These are phyloP conservation scores for Cladosporium sp. DNA, from an alignment of 2,329 filamentous ascomycete species.

Conservation along the genomic window DNA sequence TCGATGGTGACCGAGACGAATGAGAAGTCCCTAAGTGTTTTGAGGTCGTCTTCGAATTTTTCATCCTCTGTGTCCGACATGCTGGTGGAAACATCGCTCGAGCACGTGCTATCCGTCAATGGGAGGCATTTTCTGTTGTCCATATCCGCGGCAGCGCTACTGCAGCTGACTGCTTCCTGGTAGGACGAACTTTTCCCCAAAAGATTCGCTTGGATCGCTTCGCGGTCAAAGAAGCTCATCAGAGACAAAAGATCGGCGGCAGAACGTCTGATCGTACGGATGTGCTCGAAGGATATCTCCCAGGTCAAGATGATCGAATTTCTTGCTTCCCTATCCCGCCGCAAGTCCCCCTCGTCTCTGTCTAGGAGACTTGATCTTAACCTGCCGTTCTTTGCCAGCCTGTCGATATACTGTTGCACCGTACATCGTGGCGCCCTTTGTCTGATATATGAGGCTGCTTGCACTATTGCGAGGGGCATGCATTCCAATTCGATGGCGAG, in stretches of 20 bases:
- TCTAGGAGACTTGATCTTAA: constrained; percentile 21
- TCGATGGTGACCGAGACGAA: constrained; percentile 29
- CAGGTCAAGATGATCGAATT: constrained; percentile 22
- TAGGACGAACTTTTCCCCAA: background rate
- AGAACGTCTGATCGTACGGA: constrained; percentile 8
- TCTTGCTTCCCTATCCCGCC: constrained; percentile 15
- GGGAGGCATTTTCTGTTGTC: background rate
- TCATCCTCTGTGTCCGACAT: background rate
- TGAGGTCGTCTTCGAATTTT: constrained; percentile 33
- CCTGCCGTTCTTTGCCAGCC: constrained; percentile 27
- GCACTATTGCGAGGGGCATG: constrained; percentile 33
- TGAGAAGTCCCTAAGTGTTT: constrained; percentile 34
- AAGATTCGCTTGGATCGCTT: constrained; percentile 13
- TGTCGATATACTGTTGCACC: constrained; percentile 36
- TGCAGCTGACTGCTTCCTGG: background rate
- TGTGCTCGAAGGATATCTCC: constrained; percentile 25
- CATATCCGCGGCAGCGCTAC: background rate
- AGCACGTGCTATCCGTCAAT: background rate
- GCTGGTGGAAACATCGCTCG: background rate
- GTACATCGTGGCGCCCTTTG: constrained; percentile 27
- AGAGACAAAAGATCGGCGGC: constrained; percentile 43
- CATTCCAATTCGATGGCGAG: constrained; percentile 22
- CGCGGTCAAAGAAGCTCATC: constrained; percentile 45
- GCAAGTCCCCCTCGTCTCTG: background rate
- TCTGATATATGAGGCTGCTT: constrained; percentile 33